Conservation (phyloP, 345 rosid genomes). For the Eucalyptus virginea region DNA sequence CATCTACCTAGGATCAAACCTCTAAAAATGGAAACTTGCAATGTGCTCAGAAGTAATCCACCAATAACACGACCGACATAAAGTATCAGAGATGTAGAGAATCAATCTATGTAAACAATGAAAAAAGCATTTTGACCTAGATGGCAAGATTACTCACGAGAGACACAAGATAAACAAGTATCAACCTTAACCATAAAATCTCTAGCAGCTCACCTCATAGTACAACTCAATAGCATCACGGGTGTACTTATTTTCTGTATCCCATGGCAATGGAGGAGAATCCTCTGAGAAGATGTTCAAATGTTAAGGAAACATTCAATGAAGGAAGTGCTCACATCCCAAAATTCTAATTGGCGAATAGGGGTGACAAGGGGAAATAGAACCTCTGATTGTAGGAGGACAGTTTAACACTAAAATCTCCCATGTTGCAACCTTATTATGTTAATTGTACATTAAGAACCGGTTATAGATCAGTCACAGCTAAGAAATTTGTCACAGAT, state of each 20-base stretch:
- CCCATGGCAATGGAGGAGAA: constrained; percentile 72
- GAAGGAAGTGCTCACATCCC: neutral
- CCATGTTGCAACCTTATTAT: neutral
- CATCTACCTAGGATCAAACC: neutral
- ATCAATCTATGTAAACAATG: neutral
- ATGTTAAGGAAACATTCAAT: constrained; percentile 32
- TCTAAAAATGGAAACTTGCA: neutral
- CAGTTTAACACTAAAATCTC: neutral
- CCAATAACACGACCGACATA: neutral
- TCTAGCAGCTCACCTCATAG: constrained; percentile 52
- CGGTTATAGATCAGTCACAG: neutral
- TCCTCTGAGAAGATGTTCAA: constrained; percentile 76
- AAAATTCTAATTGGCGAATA: neutral
- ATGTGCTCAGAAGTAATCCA: neutral
- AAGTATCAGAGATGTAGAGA: neutral
- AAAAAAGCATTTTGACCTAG: neutral
- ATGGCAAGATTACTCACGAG: neutral
- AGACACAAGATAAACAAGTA: neutral
- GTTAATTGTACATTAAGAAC: neutral
- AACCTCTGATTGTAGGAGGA: neutral
- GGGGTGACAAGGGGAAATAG: neutral
- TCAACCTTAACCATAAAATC: neutral
- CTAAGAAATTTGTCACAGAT: neutral
- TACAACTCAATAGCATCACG: constrained; percentile 69
- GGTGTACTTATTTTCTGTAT: constrained; percentile 46